Evolutionary conservation across 2,329 filamentous ascomycete genomes (phyloP), one percentile per base, ranked within the genome.

Genomic region (Daldinia sp.): DNA sequence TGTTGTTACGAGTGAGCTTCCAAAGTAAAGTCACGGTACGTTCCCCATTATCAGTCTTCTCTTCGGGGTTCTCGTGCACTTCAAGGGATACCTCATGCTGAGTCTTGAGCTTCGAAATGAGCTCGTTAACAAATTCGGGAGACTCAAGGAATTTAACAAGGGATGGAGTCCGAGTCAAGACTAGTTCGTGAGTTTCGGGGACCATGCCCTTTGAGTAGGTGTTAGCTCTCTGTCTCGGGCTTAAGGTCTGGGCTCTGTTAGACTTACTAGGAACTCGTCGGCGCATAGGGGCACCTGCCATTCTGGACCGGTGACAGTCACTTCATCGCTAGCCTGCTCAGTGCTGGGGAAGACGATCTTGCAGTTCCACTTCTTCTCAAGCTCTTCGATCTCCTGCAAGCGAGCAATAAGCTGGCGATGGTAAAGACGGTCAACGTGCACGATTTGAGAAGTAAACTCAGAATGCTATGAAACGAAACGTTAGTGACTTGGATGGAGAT

Each of bases 331-430:
- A 23, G 96, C 96, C 81, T 97, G 92, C 80, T 99, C 96, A 9
- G 96, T 98, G 82, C 94, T 97, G 6, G 96, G 96, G 79, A 99
- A 99, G 74, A 94, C 93, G 77, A 99, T 97, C 85, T 98, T 98
- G 90, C 96, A 99, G 81, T 98, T 98, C 92, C 94, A 98, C 82
- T 97, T 98, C 86, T 97, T 97, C 84, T 99, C 96, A 58, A 99
- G 86, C 74, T 96, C 93, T 73, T 98, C 95, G 65, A 99, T 93
- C 77, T 98, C 93, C 50, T 88, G 85, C 72, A 98, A 90, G 67
- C 94, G 93, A 67, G 93, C 88, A 78, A 99, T 92, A 68, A 99
- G 89, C 81, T 97, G 93, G 72, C 96, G 93, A 78, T 99, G 96
- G 79, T 98, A 98, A 64, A 99, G 86, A 60, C 96, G 93, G 79